Percentiles rank a stretch among this genome's conserved stretches.
Conservation (phyloP, 495 filamentous ascomycete genomes). For the Neurospora sp. region DNA sequence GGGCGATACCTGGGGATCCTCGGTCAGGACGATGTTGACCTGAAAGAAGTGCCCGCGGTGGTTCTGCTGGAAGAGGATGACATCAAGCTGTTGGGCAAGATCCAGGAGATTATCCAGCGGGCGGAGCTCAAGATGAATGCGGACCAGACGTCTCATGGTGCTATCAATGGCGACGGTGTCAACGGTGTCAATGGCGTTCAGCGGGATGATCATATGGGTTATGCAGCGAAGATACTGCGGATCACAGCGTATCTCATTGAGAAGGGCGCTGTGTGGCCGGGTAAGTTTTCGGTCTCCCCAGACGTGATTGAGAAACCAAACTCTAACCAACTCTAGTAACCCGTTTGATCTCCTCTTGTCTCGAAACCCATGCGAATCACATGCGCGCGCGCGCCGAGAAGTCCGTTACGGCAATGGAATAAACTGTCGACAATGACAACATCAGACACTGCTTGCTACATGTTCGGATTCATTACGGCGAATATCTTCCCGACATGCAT, state of each 20-base stretch:
- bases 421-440: neutral
- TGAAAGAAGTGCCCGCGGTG: conserved; percentile 65
- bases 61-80: conserved; percentile 93
- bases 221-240: conserved; percentile 75
- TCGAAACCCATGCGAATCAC: conserved; percentile 75
- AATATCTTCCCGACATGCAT: neutral
- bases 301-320: neutral
- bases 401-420: conserved; percentile 33
- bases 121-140: conserved; percentile 71
- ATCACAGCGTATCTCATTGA: conserved; percentile 86
- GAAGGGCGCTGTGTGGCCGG: conserved; percentile 84
- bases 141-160: conserved; percentile 24
- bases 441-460: neutral
- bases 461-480: neutral
- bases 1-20: conserved; percentile 80
- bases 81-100: conserved; percentile 73
- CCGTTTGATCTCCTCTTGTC: conserved; percentile 74
- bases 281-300: conserved; percentile 38
- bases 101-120: conserved; percentile 67
- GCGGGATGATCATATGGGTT: conserved; percentile 56
- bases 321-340: conserved; percentile 46
- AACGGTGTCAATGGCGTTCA: conserved; percentile 38
- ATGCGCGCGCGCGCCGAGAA: conserved; percentile 60
- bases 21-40: conserved; percentile 70
- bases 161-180: conserved; percentile 1